Conservation (phyloP, 352 stramenopile species). For the Pythium brachiatum region DNA sequence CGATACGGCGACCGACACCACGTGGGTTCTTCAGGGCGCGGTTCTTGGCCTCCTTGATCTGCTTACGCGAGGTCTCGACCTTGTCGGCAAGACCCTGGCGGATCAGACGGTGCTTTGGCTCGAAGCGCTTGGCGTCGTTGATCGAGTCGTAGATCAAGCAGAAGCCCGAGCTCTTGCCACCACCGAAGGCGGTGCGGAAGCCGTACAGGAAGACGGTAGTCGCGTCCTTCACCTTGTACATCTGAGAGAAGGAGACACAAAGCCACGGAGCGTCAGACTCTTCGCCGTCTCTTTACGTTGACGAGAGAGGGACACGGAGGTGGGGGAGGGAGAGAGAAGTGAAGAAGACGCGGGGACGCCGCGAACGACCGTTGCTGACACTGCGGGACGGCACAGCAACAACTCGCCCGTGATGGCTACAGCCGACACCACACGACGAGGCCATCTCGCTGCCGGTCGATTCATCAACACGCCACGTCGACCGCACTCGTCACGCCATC, state of each 20-base stretch:
- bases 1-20: slow-evolving; percentile 96
- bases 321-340: neutral
- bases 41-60: slow-evolving; percentile 99
- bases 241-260: slow-evolving; percentile 41
- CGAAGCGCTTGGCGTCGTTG: slow-evolving; percentile 98
- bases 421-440: no score
- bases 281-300: neutral
- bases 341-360: no score
- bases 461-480: no score
- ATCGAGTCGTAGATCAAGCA: slow-evolving; percentile 99
- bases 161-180: slow-evolving; percentile 97
- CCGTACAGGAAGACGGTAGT: slow-evolving; percentile 97
- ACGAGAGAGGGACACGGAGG: neutral
- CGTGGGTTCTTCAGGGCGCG: slow-evolving; percentile 95
- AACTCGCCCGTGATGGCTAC: no score
- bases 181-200: slow-evolving; percentile 97
- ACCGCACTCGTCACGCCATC: no score
- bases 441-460: no score
- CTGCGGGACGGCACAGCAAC: no score
- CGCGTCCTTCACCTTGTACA: slow-evolving; percentile 96
- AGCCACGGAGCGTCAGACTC: neutral
- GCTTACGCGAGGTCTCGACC: slow-evolving; percentile 97
- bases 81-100: slow-evolving; percentile 90
- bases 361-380: no score
- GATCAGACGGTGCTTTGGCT: slow-evolving; percentile 98